Evolutionary conservation across 2,329 filamentous ascomycete genomes (phyloP), one percentile per base, ranked within the genome.

Genomic region (Monilinia fructicola): DNA sequence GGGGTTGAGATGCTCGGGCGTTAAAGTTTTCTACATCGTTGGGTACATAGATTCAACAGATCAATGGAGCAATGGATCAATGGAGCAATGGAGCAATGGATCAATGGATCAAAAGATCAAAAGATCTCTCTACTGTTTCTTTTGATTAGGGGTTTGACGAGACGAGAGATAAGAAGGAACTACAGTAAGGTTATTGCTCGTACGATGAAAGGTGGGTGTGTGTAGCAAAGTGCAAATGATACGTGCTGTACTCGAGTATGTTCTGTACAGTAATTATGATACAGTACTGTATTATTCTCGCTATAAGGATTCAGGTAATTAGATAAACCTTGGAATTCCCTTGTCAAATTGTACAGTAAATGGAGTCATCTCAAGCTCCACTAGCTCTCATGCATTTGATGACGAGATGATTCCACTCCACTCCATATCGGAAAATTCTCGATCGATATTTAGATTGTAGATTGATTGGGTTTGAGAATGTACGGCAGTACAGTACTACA

Each of bases 321-420:
- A 59, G 42, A 42, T 35, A 46, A 31, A n/a, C n/a, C n/a, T n/a
- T n/a, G n/a, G n/a, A n/a, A 18, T 31, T 18, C 40, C 55, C 55
- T 23, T 10, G 55, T 48, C 18, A 35, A 35, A 35, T 35, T 35
- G 31, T 7, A 35, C 16, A 59, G 31, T 7, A 35, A n/a, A 59
- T 59, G 40, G 26, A 46, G 55, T 31, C 18, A 46, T 59, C 12
- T 44, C 11, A 28, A 44, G 23, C 23, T 58, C 55, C 40, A 58
- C 55, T 26, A 28, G 23, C 54, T 58, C 40, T 31, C 31, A 35
- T 58, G 55, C 55, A 46, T 46, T 59, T 7, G 28, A 60, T 60
- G 42, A 60, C 28, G 56, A 21, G 31, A 60, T 35, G 42, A 60
- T 60, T 48, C 42, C 56, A 48, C 42, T 60, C 56, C 42, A 28